Evolutionary conservation across 83 land plant species (phyloP).

Genomic region (Larix sibirica): DNA sequence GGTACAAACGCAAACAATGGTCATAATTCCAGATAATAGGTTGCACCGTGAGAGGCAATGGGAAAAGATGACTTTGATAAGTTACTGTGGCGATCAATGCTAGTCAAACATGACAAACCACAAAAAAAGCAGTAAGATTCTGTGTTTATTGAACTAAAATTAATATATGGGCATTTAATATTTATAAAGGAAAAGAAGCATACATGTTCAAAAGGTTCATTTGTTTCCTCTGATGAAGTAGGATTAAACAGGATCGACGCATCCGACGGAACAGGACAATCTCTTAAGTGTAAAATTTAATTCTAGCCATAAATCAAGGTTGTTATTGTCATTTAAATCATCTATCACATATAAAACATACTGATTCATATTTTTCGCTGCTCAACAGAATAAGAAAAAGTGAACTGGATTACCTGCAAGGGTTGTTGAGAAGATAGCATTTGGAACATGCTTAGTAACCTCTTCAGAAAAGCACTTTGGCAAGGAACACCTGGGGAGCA

Average conservation of each 20-base stretch:
- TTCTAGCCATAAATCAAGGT: slow-evolving; percentile 34
- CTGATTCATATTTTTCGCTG: background rate
- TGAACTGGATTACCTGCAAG: slow-evolving; percentile 78
- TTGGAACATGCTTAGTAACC: slow-evolving; percentile 77
- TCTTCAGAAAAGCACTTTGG: slow-evolving; percentile 89
- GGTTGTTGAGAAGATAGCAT: slow-evolving; percentile 85
- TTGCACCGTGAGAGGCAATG: slow-evolving; percentile 91
- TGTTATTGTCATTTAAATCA: background rate
- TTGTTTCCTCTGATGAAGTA: slow-evolving; percentile 90
- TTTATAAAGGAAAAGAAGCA: slow-evolving; percentile 18
- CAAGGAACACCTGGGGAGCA: slow-evolving; percentile 70
- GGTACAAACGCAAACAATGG: slow-evolving; percentile 85
- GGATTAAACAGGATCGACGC: slow-evolving; percentile 88
- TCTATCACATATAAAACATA: slow-evolving; percentile 3
- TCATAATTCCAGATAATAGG: slow-evolving; percentile 98
- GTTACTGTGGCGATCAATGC: slow-evolving; percentile 95
- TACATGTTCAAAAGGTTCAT: slow-evolving; percentile 96
- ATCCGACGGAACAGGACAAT: slow-evolving; percentile 93
- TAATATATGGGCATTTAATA: too few species aligned
- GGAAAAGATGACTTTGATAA: slow-evolving; percentile 98
- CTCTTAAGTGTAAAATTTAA: slow-evolving; percentile 92
- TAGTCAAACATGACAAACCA: slow-evolving; percentile 3
- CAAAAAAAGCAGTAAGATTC: background rate
- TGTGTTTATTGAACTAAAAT: background rate
- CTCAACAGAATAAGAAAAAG: background rate